phyloP scores from a whole-genome alignment of 768 basidiomycete genomes.

The Tulasnella sp. region DNA sequence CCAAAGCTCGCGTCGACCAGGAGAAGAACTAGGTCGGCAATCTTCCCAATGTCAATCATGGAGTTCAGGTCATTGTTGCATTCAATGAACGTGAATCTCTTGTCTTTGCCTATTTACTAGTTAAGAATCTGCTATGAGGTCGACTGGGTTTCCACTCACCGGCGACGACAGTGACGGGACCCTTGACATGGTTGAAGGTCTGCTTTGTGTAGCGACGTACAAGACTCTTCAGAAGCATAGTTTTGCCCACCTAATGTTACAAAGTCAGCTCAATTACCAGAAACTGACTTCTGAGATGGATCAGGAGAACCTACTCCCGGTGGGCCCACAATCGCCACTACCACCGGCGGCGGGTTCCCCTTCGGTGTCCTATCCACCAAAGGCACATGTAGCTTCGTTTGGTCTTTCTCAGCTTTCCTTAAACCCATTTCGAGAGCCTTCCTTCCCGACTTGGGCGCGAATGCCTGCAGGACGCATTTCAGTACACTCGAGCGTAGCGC shows the following conservation, averaged over 20 bases:
- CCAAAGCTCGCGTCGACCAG: slow-evolving; percentile 99
- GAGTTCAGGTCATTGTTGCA: slow-evolving; percentile 97
- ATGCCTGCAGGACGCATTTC: slow-evolving; percentile 51
- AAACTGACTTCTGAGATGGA: not conserved
- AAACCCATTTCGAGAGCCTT: slow-evolving; percentile 85
- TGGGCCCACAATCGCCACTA: slow-evolving; percentile 93
- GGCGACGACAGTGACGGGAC: slow-evolving; percentile 90
- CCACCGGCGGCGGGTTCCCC: slow-evolving; percentile 84
- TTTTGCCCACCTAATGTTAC: slow-evolving; percentile 65
- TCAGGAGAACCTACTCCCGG: slow-evolving; percentile 58
- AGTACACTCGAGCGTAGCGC: not conserved
- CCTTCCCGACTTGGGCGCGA: slow-evolving; percentile 87
- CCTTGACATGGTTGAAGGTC: slow-evolving; percentile 80
- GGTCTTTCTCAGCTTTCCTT: slow-evolving; percentile 87
- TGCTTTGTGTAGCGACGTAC: slow-evolving; percentile 92
- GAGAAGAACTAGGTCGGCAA: slow-evolving; percentile 91
- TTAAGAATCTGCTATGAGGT: not conserved
- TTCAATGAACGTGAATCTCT: slow-evolving; percentile 92
- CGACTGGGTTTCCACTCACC: slow-evolving; percentile 37
- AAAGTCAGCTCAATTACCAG: not conserved
- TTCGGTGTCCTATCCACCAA: slow-evolving; percentile 92
- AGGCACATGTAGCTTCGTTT: slow-evolving; percentile 92
- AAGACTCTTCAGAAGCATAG: slow-evolving; percentile 86
- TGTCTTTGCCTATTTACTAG: slow-evolving; percentile 58
- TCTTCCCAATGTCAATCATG: slow-evolving; percentile 97